phyloP scores from a whole-genome alignment of 768 basidiomycete genomes.

The Calocera cornea region DNA sequence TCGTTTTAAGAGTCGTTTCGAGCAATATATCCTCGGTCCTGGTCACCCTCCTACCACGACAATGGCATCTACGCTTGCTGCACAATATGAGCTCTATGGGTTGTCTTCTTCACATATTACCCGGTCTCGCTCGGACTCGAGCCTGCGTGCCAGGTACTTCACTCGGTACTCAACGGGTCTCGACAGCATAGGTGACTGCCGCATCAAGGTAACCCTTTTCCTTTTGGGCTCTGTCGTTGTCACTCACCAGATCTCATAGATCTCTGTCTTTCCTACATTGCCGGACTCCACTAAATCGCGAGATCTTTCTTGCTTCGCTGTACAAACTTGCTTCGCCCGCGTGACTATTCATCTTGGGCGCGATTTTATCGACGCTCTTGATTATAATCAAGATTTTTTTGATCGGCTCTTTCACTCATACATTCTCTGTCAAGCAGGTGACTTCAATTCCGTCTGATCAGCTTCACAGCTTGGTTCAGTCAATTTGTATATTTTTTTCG shows the following conservation, averaged over 20 bases:
- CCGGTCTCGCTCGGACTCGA: neutral
- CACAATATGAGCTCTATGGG: neutral
- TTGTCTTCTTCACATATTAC: neutral
- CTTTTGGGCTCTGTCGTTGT: neutral
- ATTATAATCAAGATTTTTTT: neutral
- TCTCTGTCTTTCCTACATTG: no score
- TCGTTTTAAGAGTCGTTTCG: neutral
- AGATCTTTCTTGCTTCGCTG: no score
- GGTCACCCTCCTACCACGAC: neutral
- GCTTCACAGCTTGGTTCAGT: neutral
- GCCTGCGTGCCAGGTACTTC: neutral
- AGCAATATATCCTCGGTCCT: neutral
- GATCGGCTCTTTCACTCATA: neutral
- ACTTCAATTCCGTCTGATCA: neutral
- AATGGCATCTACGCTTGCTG: no score
- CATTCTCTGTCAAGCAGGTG: neutral
- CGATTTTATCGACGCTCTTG: neutral
- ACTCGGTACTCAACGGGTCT: neutral
- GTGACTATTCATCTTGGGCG: neutral
- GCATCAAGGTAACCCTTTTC: neutral
- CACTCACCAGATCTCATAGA: no score
- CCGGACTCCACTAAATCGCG: no score
- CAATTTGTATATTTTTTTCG: no score
- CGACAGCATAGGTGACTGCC: neutral
- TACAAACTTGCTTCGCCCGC: neutral